phyloP scores from a whole-genome alignment of 306 rosid genomes.

The Trichosanthes cucumerina region DNA sequence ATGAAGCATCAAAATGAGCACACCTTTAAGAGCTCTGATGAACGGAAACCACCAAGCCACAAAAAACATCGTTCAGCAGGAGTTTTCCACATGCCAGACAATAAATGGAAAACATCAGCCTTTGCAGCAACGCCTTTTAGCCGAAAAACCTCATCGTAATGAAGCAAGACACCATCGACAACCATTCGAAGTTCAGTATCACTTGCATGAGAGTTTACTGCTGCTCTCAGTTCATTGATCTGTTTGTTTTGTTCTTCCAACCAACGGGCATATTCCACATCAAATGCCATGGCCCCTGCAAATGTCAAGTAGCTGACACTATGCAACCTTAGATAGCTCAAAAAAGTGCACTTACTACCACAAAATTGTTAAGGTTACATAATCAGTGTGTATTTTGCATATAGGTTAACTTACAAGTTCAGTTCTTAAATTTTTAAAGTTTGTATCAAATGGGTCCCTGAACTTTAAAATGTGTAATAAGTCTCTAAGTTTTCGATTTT shows the following conservation, averaged over 20 bases:
- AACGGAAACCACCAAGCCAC: slow-evolving; percentile 76
- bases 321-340: slow-evolving; percentile 2
- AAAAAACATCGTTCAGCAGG: slow-evolving; percentile 74
- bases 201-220: slow-evolving; percentile 64
- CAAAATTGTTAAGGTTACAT: background rate
- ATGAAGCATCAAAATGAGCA: slow-evolving; percentile 3
- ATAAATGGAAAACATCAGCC: slow-evolving; percentile 70
- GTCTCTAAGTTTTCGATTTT: too few species aligned
- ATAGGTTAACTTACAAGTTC: too few species aligned
- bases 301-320: background rate
- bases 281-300: slow-evolving; percentile 66
- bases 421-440: too few species aligned
- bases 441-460: too few species aligned
- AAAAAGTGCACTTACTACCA: background rate
- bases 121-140: slow-evolving; percentile 55
- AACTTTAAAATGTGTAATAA: too few species aligned
- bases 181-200: slow-evolving; percentile 71
- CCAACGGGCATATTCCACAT: slow-evolving; percentile 73
- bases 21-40: slow-evolving; percentile 71
- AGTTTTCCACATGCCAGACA: slow-evolving; percentile 81
- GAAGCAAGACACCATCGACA: slow-evolving; percentile 49
- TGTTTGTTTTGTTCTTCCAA: slow-evolving; percentile 65
- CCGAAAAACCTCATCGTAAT: slow-evolving; percentile 56
- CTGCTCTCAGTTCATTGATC: slow-evolving; percentile 55
- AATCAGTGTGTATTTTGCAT: background rate